These are phyloP conservation scores for Aureobasidium sp. DNA, from an alignment of 2,329 filamentous ascomycete species.

Conservation along the genomic window DNA sequence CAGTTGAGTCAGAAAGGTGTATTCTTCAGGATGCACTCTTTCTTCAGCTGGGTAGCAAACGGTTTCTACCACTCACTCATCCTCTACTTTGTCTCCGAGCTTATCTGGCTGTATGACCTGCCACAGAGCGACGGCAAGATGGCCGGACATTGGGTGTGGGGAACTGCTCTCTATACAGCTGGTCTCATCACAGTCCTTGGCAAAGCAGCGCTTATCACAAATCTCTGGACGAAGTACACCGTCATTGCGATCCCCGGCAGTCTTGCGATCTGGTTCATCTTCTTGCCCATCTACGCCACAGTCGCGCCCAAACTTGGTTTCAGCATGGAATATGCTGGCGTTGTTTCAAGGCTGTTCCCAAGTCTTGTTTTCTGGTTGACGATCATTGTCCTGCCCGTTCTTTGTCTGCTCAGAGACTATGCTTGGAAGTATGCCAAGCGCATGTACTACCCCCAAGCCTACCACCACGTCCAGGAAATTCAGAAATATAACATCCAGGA, in stretches of 20 bases:
- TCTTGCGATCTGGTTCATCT: conserved; percentile 83
- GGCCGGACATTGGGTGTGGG: conserved; percentile 97
- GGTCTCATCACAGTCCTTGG: conserved; percentile 89
- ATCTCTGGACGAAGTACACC: conserved; percentile 98
- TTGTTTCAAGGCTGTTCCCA: conserved; percentile 71
- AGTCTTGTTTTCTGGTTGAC: conserved; percentile 89
- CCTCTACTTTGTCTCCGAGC: conserved; percentile 76
- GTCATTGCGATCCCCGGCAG: conserved; percentile 91
- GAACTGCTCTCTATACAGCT: conserved; percentile 85
- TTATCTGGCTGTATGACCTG: conserved; percentile 76
- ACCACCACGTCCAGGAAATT: conserved; percentile 98
- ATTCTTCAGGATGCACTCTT: conserved; percentile 90
- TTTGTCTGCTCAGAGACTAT: conserved; percentile 84
- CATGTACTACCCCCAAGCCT: conserved; percentile 93
- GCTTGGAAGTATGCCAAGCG: conserved; percentile 96
- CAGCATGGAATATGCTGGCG: conserved; percentile 76
- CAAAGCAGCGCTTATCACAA: conserved; percentile 90
- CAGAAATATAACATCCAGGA: conserved; percentile 99
- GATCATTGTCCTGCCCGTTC: conserved; percentile 65
- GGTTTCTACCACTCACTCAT: conserved; percentile 93
- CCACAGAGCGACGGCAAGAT: conserved; percentile 71
- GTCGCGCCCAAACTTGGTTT: conserved; percentile 77
- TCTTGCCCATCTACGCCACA: conserved; percentile 79
- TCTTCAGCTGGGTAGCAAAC: conserved; percentile 86
- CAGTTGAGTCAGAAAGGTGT: conserved; percentile 84